These are phyloP conservation scores for Lactarius psammicola DNA, from an alignment of 768 basidiomycete species.

Conservation along the genomic window DNA sequence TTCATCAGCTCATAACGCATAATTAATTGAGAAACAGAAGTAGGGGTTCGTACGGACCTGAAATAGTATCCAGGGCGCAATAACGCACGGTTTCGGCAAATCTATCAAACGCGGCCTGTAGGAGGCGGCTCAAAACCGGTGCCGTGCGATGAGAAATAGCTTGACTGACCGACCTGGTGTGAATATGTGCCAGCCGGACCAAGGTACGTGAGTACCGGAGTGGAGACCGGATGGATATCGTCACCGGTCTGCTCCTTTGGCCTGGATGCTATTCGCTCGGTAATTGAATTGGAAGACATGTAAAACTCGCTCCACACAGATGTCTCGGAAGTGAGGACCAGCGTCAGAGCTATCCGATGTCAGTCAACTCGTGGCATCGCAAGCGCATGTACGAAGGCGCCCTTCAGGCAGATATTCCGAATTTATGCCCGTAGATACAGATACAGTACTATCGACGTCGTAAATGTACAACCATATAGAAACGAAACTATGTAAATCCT, in stretches of 20 bases:
- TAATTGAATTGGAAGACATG: background rate
- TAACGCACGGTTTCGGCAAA: conserved; percentile 50
- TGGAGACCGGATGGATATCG: conserved; percentile 19
- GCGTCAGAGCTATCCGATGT: background rate
- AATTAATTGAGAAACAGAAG: background rate
- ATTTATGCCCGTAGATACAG: background rate
- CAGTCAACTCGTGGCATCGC: background rate
- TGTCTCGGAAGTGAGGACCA: background rate
- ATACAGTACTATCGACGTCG: background rate
- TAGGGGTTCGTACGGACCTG: conserved; percentile 28
- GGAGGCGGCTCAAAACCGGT: conserved; percentile 5
- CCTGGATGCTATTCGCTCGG: background rate
- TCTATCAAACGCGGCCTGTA: conserved; percentile 47
- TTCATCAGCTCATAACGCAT: too few relatives aligned
- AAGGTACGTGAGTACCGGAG: conserved; percentile 59
- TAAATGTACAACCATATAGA: background rate
- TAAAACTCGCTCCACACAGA: background rate
- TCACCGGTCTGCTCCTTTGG: background rate
- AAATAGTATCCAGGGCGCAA: conserved; percentile 14
- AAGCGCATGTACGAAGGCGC: background rate
- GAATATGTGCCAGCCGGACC: conserved; percentile 73
- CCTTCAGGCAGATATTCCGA: background rate
- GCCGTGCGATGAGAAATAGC: conserved; percentile 26
- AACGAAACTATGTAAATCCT: background rate
- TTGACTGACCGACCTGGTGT: conserved; percentile 48